Evolutionary conservation across 306 rosid genomes (phyloP).

Genomic region (Carpinus fangiana): DNA sequence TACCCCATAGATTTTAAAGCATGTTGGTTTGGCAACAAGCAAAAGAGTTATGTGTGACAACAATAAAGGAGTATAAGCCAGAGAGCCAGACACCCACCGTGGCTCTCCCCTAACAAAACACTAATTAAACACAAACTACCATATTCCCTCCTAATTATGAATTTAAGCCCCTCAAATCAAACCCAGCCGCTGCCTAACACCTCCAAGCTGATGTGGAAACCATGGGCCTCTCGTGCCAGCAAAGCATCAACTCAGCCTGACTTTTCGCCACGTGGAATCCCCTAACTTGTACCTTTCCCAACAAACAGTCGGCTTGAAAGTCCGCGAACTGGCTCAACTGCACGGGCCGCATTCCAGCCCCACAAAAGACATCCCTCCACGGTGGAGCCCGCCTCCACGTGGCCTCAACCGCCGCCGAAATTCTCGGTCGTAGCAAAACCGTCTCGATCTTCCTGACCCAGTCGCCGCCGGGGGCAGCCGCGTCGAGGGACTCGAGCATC

Average conservation of each 20-base stretch:
- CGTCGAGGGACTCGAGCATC: conserved; percentile 80
- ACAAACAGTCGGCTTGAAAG: conserved; percentile 77
- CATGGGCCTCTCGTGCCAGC: conserved; percentile 73
- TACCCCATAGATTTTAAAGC: not conserved
- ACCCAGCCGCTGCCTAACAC: conserved; percentile 36
- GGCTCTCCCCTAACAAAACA: not conserved
- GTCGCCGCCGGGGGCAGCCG: conserved; percentile 48
- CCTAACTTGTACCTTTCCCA: conserved; percentile 65
- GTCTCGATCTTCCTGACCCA: conserved; percentile 67
- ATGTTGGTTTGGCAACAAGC: not conserved
- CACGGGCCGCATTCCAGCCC: conserved; percentile 77
- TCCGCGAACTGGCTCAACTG: conserved; percentile 83
- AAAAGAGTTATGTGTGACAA: not conserved
- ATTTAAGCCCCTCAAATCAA: not conserved
- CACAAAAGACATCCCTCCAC: conserved; percentile 68
- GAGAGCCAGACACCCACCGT: not conserved
- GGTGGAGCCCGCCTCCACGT: conserved; percentile 41
- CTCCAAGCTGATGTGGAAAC: conserved; percentile 85
- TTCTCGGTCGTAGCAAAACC: conserved; percentile 56
- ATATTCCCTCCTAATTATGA: not conserved
- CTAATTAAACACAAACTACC: not conserved
- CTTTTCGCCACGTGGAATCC: conserved; percentile 84
- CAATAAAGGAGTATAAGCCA: not conserved
- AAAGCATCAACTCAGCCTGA: conserved; percentile 76
- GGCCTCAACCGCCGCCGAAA: conserved; percentile 61